Percentiles rank a stretch among this genome's conserved stretches.
These are phyloP conservation scores for Fusarium coicis DNA, from an alignment of 2,329 filamentous ascomycete genomes.

Conservation along the genomic window DNA sequence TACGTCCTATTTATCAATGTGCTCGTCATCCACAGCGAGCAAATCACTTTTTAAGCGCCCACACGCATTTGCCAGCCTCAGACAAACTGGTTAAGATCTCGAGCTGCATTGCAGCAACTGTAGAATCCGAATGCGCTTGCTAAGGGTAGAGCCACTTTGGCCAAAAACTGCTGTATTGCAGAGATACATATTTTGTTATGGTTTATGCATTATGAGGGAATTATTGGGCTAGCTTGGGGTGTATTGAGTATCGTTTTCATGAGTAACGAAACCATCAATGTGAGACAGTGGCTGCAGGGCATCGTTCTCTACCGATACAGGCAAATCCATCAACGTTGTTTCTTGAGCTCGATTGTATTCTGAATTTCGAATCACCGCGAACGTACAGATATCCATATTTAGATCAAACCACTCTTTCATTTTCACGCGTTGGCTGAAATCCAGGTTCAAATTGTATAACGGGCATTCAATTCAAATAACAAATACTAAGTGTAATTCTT, in stretches of 20 bases:
- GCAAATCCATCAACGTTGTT: neutral
- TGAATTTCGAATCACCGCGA: neutral
- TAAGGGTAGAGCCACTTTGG: neutral
- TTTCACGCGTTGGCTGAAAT: neutral
- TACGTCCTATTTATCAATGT: neutral
- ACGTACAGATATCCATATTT: neutral
- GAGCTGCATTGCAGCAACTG: neutral
- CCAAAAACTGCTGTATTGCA: neutral
- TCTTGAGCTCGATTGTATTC: neutral
- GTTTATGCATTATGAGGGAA: neutral
- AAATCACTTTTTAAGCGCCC: neutral
- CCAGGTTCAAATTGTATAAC: neutral
- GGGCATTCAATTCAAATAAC: constrained; percentile 5
- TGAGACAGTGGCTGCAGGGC: neutral
- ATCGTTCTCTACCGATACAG: neutral
- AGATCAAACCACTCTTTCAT: neutral
- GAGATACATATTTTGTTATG: neutral
- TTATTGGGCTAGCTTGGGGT: neutral
- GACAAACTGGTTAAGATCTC: neutral
- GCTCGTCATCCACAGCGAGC: neutral
- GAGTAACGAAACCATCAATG: neutral
- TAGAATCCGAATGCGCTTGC: neutral
- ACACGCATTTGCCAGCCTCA: neutral
- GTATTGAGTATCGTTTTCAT: neutral
- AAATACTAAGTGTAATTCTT: constrained; percentile 17